A percentile compares a stretch with the other conserved stretches of the same genome.
phyloP scores from a whole-genome alignment of 192 early-diverging fungal genomes.

The Umbelopsis ramanniana region DNA sequence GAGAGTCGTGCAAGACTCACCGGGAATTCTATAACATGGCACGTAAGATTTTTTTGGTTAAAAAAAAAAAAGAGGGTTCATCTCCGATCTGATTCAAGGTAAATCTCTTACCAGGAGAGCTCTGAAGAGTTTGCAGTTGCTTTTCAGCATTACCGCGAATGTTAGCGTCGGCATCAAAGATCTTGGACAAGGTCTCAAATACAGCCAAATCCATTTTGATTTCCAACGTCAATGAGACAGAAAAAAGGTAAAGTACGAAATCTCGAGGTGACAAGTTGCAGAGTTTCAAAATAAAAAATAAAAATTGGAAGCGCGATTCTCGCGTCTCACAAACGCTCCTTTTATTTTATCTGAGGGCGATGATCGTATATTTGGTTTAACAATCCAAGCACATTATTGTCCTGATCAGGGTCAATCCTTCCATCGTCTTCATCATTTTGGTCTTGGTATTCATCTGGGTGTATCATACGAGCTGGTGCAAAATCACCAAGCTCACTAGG shows the following conservation, averaged over 20 bases:
- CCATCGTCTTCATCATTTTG: constrained; percentile 34
- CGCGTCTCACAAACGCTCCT: constrained; percentile 68
- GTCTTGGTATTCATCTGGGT: constrained; percentile 31
- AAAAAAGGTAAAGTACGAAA: not conserved
- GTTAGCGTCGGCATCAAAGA: constrained; percentile 68
- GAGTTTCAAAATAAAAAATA: constrained; percentile 10
- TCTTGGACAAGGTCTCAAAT: constrained; percentile 71
- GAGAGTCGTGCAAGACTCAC: constrained; percentile 70
- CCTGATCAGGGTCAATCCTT: constrained; percentile 23
- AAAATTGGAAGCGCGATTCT: constrained; percentile 8
- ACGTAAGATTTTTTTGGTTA: not conserved
- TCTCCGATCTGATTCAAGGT: not conserved
- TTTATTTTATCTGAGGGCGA: constrained; percentile 52
- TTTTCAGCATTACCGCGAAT: constrained; percentile 70
- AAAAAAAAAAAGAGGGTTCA: not conserved
- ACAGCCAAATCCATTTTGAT: constrained; percentile 72
- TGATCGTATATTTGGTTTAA: constrained; percentile 61
- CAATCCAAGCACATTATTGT: constrained; percentile 40
- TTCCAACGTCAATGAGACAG: not conserved
- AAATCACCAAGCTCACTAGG: constrained; percentile 34
- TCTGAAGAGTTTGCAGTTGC: constrained; percentile 67
- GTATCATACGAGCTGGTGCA: constrained; percentile 21
- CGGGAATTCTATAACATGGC: constrained; percentile 59
- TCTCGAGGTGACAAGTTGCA: not conserved
- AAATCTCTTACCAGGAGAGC: constrained; percentile 57